These are phyloP conservation scores for Massariosphaeria phaeospora DNA, from an alignment of 495 filamentous ascomycete species.

Conservation along the genomic window DNA sequence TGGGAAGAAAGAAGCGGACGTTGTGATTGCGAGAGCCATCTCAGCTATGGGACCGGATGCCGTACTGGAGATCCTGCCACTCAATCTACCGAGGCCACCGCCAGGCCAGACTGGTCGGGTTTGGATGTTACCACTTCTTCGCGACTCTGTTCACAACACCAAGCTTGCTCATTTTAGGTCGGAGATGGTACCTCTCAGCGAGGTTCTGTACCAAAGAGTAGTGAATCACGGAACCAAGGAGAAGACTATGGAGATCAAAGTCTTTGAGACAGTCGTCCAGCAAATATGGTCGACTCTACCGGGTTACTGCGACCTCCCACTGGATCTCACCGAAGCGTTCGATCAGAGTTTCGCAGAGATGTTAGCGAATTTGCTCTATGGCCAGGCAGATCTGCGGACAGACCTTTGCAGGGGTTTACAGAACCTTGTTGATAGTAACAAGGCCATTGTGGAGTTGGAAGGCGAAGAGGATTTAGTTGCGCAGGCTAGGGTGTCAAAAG, in stretches of 20 bases:
- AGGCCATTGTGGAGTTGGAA: slow-evolving; percentile 61
- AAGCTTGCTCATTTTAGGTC: slow-evolving; percentile 76
- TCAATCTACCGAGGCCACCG: slow-evolving; percentile 75
- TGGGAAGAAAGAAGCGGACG: slow-evolving; percentile 91
- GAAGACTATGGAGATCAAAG: slow-evolving; percentile 91
- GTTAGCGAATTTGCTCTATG: slow-evolving; percentile 83
- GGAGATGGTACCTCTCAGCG: slow-evolving; percentile 83
- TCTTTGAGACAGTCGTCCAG: slow-evolving; percentile 91
- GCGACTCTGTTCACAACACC: slow-evolving; percentile 80
- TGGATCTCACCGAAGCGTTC: slow-evolving; percentile 65
- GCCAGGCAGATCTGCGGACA: slow-evolving; percentile 77
- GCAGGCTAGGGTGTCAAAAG: slow-evolving; percentile 68
- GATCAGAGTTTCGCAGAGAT: slow-evolving; percentile 90
- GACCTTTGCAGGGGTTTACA: slow-evolving; percentile 83
- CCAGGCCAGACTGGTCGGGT: slow-evolving; percentile 76
- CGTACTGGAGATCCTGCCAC: slow-evolving; percentile 71
- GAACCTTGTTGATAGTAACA: slow-evolving; percentile 84
- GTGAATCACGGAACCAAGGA: slow-evolving; percentile 70
- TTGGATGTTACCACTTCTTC: slow-evolving; percentile 87
- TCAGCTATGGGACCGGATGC: slow-evolving; percentile 80
- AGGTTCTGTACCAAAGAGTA: slow-evolving; percentile 81
- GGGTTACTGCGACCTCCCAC: slow-evolving; percentile 86
- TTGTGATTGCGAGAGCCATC: slow-evolving; percentile 79
- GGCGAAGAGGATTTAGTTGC: slow-evolving; percentile 61
- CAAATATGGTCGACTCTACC: slow-evolving; percentile 95